Base-by-base conservation (phyloP, 768 basidiomycete species). In the Suillus subaureus region DNA sequence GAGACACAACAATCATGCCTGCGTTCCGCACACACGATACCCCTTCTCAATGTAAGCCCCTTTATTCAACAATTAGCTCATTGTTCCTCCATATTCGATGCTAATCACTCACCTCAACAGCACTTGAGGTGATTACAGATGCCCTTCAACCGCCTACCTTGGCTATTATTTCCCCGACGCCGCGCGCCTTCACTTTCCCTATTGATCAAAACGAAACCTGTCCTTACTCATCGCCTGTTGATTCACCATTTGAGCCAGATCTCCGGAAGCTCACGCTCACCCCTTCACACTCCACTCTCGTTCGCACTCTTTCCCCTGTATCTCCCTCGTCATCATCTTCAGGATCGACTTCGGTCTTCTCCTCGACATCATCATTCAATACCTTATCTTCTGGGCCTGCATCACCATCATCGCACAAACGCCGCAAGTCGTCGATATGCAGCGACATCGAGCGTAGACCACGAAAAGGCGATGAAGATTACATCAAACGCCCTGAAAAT, bases 401-500 rank as follows among this genome's bases (percentile, higher is more conserved):
- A 9, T 74, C 76, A 0, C 74, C 79, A 49, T 74, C 78, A 13
- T 74, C 77, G 61, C 81, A 82, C 70, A 83, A 84, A 72, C 85
- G 85, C 61, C 82, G 85, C 74, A 87, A 85, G 63, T 81, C 82
- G 54, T 82, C 79, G 61, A 78, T 78, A 71, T 82, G 75, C 72
- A 81, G 81, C 75, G 79, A 75, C 62, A 71, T 79, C 71, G 87
- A 88, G 66, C 85, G 85, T 69, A 70, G 77, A 64, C 77, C 83
- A 11, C 82, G 80, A 75, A 83, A 89, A 80, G 91, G 91, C 70
- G 91, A 92, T 77, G 89, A 90, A 58, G 90, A 91, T 76, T 93
- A 93, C 73, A 87, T 93, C 80, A 92, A 92, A 77, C 87, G 91
- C 51, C 91, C 91, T 2, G 89, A 91, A 79, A 92, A 93, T 72